phyloP scores from a whole-genome alignment of 139 green algal species.

The Chlorella vulgaris region DNA sequence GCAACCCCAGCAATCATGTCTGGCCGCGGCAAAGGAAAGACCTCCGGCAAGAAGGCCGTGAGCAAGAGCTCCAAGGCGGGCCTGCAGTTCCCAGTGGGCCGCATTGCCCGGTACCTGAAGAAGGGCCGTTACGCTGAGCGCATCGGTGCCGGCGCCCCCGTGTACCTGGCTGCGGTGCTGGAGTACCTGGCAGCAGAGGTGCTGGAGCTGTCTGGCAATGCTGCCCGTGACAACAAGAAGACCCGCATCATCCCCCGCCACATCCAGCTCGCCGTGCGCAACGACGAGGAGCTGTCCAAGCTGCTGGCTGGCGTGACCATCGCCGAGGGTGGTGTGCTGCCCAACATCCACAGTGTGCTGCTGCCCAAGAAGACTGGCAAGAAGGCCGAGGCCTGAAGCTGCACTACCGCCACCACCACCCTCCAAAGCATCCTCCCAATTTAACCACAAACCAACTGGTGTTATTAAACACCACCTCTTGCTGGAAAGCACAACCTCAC shows the following conservation, averaged over 20 bases:
- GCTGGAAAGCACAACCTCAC: no score
- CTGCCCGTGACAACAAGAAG: slow-evolving; percentile 95
- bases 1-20: no score
- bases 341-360: slow-evolving; percentile 89
- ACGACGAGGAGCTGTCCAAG: slow-evolving; percentile 96
- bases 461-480: no score
- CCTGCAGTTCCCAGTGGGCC: slow-evolving; percentile 89
- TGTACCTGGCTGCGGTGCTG: slow-evolving; percentile 79
- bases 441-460: no score
- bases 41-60: slow-evolving; percentile 80
- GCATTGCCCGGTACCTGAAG: slow-evolving; percentile 87
- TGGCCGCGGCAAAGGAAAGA: slow-evolving; percentile 75
- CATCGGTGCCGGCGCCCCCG: slow-evolving; percentile 54
- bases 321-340: slow-evolving; percentile 81
- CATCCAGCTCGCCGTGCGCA: slow-evolving; percentile 92
- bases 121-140: slow-evolving; percentile 80
- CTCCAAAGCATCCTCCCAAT: no score
- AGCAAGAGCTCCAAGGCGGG: slow-evolving; percentile 85
- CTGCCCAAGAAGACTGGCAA: slow-evolving; percentile 87
- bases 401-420: no score
- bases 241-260: slow-evolving; percentile 87
- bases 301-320: slow-evolving; percentile 85
- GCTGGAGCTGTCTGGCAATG: slow-evolving; percentile 56
- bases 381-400: slow-evolving; percentile 53
- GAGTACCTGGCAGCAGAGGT: slow-evolving; percentile 88